These are phyloP conservation scores for Elongisporangium senticosum DNA, from an alignment of 352 stramenopile species.

Conservation along the genomic window DNA sequence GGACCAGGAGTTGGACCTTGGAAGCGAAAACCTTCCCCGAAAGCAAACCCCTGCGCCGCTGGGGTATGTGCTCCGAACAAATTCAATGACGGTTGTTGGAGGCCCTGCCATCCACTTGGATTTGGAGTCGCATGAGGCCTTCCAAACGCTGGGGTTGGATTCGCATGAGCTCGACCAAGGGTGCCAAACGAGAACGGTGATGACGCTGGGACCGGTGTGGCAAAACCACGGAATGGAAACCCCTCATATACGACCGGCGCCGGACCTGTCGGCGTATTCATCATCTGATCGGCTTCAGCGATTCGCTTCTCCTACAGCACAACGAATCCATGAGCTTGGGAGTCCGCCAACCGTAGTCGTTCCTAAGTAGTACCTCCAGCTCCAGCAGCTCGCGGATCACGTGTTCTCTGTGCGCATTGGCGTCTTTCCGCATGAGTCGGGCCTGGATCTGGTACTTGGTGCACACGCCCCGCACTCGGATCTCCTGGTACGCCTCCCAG, in stretches of 20 bases:
- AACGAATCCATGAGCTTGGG: not conserved
- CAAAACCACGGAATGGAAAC: not conserved
- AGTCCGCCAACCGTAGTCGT: not conserved
- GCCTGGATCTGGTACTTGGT: slow-evolving; percentile 13
- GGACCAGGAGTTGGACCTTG: not conserved
- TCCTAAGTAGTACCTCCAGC: not conserved
- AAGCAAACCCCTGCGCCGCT: not conserved
- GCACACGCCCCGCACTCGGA: slow-evolving; percentile 36
- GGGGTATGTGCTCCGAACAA: not conserved
- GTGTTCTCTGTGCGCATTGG: not conserved
- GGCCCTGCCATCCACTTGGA: too few species aligned
- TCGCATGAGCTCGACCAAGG: too few species aligned
- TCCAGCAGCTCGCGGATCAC: not conserved
- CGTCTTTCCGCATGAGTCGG: not conserved
- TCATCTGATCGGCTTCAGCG: not conserved
- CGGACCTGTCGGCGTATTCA: not conserved
- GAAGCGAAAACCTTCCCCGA: not conserved
- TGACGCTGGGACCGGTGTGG: not conserved
- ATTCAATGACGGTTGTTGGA: not conserved
- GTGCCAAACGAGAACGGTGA: too few species aligned
- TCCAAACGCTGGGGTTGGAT: too few species aligned
- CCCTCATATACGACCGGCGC: too few species aligned
- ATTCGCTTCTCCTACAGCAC: not conserved
- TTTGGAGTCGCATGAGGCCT: too few species aligned
- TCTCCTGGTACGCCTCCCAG: slow-evolving; percentile 56